Evolutionary conservation across 805 yeast species (phyloP), one percentile per base, ranked within the genome.

Genomic region (Hanseniaspora mollemarum): DNA sequence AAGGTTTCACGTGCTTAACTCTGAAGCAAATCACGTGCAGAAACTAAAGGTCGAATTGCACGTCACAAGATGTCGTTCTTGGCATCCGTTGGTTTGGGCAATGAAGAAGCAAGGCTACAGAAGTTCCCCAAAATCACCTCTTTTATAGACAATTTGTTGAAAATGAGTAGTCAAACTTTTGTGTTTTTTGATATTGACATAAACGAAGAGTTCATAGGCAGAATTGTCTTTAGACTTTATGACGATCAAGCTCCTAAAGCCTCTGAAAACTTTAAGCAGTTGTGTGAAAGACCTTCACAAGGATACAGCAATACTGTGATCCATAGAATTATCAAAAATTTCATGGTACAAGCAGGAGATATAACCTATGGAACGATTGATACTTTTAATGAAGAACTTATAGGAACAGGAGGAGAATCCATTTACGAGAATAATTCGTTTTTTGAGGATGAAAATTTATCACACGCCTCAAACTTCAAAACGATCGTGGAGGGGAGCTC

Each of bases 261-360:
- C 0, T 59, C 70, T 2, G 61, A 67, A 19, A 79, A 80, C 61
- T 79, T 83, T 57, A 48, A 66, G 2, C 63, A 65, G 19, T 62
- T 81, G 15, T 73, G 81, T 57, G 56, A 59, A 56, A 7, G 54
- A 58, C 24, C 65, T 61, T 4, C 53, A 55, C 16, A 49, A 44
- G 5, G 16, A 57, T 69, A 1, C 75, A 68, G 52, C 68, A 72
- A 54, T 61, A 67, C 19, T 75, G 72, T 37, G 67, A 63, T 84
- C 62, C 83, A 80, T 57, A 68, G 85, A 51, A 76, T 81, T 2
- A 68, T 83, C 46, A 78, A 75, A 59, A 83, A 80, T 60, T 83
- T 83, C 59, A 76, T 81, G 70, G 65, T 83, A 16, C 88, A 82
- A 62, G 79, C 77, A 3, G 88, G 88, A 36, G 85, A 80, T 59